These are phyloP conservation scores for Pyrenochaeta sp. DNA, from an alignment of 2,329 filamentous ascomycete species.

Conservation along the genomic window DNA sequence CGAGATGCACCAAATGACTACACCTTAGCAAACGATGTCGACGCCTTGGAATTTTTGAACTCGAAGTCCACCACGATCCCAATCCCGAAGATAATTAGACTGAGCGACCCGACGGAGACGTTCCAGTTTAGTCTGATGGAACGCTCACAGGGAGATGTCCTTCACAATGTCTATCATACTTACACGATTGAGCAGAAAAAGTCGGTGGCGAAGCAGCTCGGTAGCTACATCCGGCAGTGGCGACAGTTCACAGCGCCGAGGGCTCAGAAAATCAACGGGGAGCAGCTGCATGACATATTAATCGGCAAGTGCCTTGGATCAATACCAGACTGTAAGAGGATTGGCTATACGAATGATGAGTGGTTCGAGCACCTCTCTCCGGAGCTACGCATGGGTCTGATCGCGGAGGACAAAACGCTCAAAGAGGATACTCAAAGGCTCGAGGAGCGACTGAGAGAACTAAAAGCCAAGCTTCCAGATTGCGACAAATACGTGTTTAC, in stretches of 20 bases:
- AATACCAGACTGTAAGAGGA: slow-evolving; percentile 1
- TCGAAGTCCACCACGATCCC: neutral
- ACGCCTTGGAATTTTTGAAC: slow-evolving; percentile 1
- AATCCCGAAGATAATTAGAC: slow-evolving; percentile 1
- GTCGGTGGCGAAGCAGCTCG: slow-evolving; percentile 5
- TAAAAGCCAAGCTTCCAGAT: slow-evolving; percentile 8
- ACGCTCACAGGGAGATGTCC: slow-evolving; percentile 1
- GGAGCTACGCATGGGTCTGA: slow-evolving; percentile 5
- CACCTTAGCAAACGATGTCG: slow-evolving; percentile 1
- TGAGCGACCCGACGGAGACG: neutral
- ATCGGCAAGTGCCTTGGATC: slow-evolving; percentile 1
- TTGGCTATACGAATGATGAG: slow-evolving; percentile 13
- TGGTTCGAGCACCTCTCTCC: slow-evolving; percentile 8
- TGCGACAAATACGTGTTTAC: slow-evolving; percentile 14
- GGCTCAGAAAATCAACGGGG: slow-evolving; percentile 7
- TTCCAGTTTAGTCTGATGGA: slow-evolving; percentile 7
- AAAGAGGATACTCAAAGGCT: slow-evolving; percentile 4
- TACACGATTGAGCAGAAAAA: neutral
- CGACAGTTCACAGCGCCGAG: slow-evolving; percentile 10
- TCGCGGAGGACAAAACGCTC: neutral
- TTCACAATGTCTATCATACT: slow-evolving; percentile 3
- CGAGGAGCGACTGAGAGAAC: slow-evolving; percentile 3
- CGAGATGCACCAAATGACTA: slow-evolving; percentile 5
- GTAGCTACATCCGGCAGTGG: slow-evolving; percentile 4
- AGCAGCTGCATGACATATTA: slow-evolving; percentile 4